phyloP scores from a whole-genome alignment of 306 rosid species.

The Malus domestica region DNA sequence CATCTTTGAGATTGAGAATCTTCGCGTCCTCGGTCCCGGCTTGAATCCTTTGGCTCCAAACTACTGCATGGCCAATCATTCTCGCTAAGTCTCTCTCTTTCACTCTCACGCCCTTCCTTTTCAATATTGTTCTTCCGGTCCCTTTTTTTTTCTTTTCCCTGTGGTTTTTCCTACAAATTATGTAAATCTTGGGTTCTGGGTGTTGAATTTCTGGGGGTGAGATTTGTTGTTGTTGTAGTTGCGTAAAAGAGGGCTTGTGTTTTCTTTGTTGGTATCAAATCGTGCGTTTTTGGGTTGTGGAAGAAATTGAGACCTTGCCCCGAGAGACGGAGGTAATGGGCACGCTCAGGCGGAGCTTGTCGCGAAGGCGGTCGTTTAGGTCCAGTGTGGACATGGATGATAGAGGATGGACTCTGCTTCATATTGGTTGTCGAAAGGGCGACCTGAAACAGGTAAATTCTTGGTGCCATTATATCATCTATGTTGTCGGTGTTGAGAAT shows the following conservation, averaged over 20 bases:
- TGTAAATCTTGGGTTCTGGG: conserved; percentile 27
- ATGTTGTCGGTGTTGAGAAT: not conserved
- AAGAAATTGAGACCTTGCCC: conserved; percentile 21
- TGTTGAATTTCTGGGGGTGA: not conserved
- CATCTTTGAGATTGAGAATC: conserved; percentile 40
- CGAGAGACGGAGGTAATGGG: conserved; percentile 31
- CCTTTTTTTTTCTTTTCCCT: not conserved
- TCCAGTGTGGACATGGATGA: conserved; percentile 55
- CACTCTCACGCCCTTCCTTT: not conserved
- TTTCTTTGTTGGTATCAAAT: not conserved
- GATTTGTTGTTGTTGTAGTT: not conserved
- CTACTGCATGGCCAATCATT: conserved; percentile 72
- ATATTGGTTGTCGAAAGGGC: conserved; percentile 71
- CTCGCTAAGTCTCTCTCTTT: conserved; percentile 53
- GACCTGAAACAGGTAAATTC: conserved; percentile 51
- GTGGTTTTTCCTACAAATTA: not conserved
- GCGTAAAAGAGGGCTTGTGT: not conserved
- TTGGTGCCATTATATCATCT: not conserved
- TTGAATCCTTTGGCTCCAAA: conserved; percentile 86
- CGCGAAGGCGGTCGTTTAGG: conserved; percentile 50
- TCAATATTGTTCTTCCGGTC: not conserved
- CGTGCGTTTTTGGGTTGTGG: not conserved
- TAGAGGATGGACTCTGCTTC: conserved; percentile 86
- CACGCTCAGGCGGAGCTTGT: conserved; percentile 37
- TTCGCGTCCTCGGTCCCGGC: conserved; percentile 91